A percentile compares a stretch with the other conserved stretches of the same genome.
phyloP scores from a whole-genome alignment of 192 early-diverging fungal genomes.

The Coemansia brasiliensis region DNA sequence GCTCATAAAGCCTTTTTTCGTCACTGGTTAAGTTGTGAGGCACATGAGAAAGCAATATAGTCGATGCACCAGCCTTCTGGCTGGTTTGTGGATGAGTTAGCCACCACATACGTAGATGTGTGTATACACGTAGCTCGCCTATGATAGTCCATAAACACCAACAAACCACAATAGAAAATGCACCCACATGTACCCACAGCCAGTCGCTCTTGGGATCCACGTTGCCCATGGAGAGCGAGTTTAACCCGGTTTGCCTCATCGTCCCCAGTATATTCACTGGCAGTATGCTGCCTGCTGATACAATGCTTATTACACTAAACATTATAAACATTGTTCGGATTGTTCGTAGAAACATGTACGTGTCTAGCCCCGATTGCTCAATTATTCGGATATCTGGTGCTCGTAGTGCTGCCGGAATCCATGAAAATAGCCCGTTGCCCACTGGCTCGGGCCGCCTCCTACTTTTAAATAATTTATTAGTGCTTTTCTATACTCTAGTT shows the following conservation, averaged over 20 bases:
- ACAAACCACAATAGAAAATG: constrained; percentile 32
- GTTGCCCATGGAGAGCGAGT: constrained; percentile 71
- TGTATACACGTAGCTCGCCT: constrained; percentile 61
- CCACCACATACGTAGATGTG: constrained; percentile 65
- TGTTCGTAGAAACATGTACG: constrained; percentile 78
- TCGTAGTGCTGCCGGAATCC: constrained; percentile 61
- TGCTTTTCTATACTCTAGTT: no score
- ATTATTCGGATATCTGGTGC: constrained; percentile 60
- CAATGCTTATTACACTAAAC: constrained; percentile 60
- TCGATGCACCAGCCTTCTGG: constrained; percentile 56
- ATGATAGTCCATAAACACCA: constrained; percentile 56
- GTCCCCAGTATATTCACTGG: constrained; percentile 70
- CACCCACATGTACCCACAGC: constrained; percentile 72
- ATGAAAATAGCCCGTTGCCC: constrained; percentile 57
- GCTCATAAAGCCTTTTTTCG: constrained; percentile 43
- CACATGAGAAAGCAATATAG: constrained; percentile 71
- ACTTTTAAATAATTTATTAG: not conserved
- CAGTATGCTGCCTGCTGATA: constrained; percentile 63
- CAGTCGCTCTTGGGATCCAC: constrained; percentile 51
- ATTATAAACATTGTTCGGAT: constrained; percentile 66
- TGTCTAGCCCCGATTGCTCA: constrained; percentile 64
- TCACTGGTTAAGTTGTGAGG: constrained; percentile 60
- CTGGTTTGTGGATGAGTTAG: constrained; percentile 56
- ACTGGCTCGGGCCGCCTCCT: constrained; percentile 57
- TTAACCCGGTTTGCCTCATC: constrained; percentile 51